Base-by-base conservation (phyloP, 257 asterid genomes). In the Nicotiana attenuata region DNA sequence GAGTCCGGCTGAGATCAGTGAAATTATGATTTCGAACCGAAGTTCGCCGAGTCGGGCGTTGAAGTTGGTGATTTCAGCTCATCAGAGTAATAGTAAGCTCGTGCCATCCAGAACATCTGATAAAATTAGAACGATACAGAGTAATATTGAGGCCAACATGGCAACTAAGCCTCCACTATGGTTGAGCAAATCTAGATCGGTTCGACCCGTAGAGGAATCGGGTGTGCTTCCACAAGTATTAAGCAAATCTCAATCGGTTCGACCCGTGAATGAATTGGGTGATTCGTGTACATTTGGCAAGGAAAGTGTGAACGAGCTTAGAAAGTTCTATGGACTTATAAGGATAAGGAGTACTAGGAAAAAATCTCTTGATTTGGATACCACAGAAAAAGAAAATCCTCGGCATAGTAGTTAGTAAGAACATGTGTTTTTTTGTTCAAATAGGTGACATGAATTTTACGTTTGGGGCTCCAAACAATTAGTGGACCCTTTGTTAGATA, bases 1-100 rank as follows among this genome's bases (percentile, higher is more conserved):
- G 89, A 95, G 97, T 80, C 97, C 91, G 45, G 96, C 97, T 3
- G 98, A 93, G 91, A 91, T 95, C 3, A 89, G 97, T 3, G 97
- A 91, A 84, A 87, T 95, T 24, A 93, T 95, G 98, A 91, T 95
- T 9, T 90, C 96, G 35, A 93, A 95, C 80, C 96, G 97, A 86
- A 86, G 92, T 5, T 93, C 98, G 0, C 97, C 98, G 0, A 95
- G 90, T 73, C 89, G 97, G 85, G 97, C 98, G 4, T 33, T 93
- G 84, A 92, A 91, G 85, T 85, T 94, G 17, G 97, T 95, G 0
- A 89, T 95, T 59, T 86, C 97, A 2, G 96, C 97, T 5, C 56
- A 73, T 47, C 79, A 14, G 61, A 73, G 9, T 24, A 47, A 73
- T 11, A 47, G 24, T 16, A 47, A 73, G 38, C 16, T 47, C 24